phyloP scores from a whole-genome alignment of 805 yeast species.

The Sugiyamaella americana region DNA sequence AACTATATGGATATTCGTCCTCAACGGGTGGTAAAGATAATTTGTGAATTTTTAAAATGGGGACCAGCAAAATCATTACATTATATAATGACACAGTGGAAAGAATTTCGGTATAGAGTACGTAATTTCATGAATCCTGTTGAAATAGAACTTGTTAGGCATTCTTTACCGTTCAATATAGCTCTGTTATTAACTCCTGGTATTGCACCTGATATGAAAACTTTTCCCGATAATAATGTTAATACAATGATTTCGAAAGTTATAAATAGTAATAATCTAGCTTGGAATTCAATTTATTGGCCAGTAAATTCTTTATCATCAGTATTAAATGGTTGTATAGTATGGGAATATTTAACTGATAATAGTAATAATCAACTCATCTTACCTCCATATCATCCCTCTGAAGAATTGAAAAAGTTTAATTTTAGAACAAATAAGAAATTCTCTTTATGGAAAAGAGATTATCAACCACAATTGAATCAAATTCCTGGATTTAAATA shows the following conservation, averaged over 20 bases:
- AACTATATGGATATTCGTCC: not conserved
- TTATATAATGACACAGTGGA: not conserved
- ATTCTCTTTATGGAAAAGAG: not conserved
- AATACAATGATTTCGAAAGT: not conserved
- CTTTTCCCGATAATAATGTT: not conserved
- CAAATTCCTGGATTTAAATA: not conserved
- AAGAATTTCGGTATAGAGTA: not conserved
- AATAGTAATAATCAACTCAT: not conserved
- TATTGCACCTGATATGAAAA: not conserved
- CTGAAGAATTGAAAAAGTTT: not conserved
- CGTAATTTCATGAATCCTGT: not conserved
- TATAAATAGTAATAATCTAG: not conserved
- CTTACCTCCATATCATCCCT: slow-evolving; percentile 11
- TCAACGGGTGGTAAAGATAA: not conserved
- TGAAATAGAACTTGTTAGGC: not conserved
- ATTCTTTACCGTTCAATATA: not conserved
- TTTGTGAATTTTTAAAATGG: not conserved
- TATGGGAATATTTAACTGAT: not conserved
- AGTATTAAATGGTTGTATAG: not conserved
- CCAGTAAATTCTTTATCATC: not conserved
- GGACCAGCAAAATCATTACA: not conserved
- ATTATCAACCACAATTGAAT: not conserved
- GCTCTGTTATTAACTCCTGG: not conserved
- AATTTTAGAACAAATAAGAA: not conserved
- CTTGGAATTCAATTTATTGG: not conserved